Evolutionary conservation across 371 early-diverging fungal genomes (phyloP), one percentile per base, ranked within the genome.

Genomic region (Haplosporangium sp.): DNA sequence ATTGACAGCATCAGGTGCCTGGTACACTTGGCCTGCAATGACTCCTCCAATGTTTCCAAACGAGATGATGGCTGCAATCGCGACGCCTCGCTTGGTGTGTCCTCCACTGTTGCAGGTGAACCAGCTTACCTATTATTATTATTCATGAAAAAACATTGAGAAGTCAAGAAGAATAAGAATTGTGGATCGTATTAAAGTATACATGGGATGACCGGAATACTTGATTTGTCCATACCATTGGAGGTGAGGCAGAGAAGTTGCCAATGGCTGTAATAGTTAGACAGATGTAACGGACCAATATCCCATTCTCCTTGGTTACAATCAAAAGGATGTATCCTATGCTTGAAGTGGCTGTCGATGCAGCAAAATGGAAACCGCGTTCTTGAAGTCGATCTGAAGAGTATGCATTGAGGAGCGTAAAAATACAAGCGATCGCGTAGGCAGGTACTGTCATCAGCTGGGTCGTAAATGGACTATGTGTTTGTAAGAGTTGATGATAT

Each of bases 11-110:
- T 92, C 92, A 18, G 82, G 62, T 9, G 81, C 82, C 37, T 88
- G 82, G 66, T 92, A 93, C 12, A 88, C 80, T 55, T 89, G 91
- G 14, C 90, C 89, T 13, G 87, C 87, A 64, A 90, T 83, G 14
- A 48, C 59, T 20, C 81, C 76, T 14, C 91, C 89, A 21, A 89
- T 70, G 37, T 88, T 90, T 40, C 91, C 91, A 48, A 88, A 80
- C 8, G 86, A 84, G 46, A 89, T 83, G 29, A 87, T 83, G 48
- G 86, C 73, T 4, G 86, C 90, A 5, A 81, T 81, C 1, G 86
- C 88, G 16, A 85, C 85, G 56, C 84, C 87, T 23, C 88, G 81
- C 62, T 90, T 91, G 18, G 88, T 87, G 55, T 86, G 84, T 0
- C 89, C 90, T 61, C 87, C 86, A 45, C 87, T 82, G 29, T 88